Evolutionary conservation across 805 yeast species (phyloP).

Genomic region (Candida succiphila): DNA sequence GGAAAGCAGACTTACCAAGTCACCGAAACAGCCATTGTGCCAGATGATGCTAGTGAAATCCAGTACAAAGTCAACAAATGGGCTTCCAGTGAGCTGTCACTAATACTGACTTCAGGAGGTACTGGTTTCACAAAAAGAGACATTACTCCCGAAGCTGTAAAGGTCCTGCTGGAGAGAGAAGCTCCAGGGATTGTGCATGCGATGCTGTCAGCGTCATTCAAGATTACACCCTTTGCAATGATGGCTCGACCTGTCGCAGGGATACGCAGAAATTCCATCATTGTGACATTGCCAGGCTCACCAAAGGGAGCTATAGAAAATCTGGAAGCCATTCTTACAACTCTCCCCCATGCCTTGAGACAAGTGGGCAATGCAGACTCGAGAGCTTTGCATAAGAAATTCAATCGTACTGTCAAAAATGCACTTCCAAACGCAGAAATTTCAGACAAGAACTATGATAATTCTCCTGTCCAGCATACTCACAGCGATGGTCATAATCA

Average conservation of each 20-base stretch:
- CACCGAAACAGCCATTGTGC: slow-evolving; percentile 15
- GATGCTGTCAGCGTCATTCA: slow-evolving; percentile 32
- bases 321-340: slow-evolving; percentile 24
- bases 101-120: slow-evolving; percentile 42
- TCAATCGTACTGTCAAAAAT: slow-evolving; percentile 16
- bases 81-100: slow-evolving; percentile 12
- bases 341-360: slow-evolving; percentile 33
- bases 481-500: slow-evolving; percentile 8
- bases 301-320: slow-evolving; percentile 39
- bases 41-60: slow-evolving; percentile 26
- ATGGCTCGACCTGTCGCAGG: slow-evolving; percentile 45
- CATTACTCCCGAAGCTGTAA: slow-evolving; percentile 41
- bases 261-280: slow-evolving; percentile 22
- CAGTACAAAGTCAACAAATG: slow-evolving; percentile 18
- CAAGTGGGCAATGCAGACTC: slow-evolving; percentile 26
- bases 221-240: slow-evolving; percentile 37
- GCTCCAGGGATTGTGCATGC: slow-evolving; percentile 42
- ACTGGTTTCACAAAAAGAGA: slow-evolving; percentile 40
- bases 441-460: background rate
- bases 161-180: slow-evolving; percentile 28
- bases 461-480: slow-evolving; percentile 1
- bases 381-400: slow-evolving; percentile 28
- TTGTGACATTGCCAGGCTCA: slow-evolving; percentile 43
- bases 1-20: slow-evolving; percentile 5
- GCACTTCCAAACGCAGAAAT: slow-evolving; percentile 11